Evolutionary conservation across 106 monocot genomes (phyloP), one percentile per base, ranked within the genome.

Genomic region (Iris macrosiphon): DNA sequence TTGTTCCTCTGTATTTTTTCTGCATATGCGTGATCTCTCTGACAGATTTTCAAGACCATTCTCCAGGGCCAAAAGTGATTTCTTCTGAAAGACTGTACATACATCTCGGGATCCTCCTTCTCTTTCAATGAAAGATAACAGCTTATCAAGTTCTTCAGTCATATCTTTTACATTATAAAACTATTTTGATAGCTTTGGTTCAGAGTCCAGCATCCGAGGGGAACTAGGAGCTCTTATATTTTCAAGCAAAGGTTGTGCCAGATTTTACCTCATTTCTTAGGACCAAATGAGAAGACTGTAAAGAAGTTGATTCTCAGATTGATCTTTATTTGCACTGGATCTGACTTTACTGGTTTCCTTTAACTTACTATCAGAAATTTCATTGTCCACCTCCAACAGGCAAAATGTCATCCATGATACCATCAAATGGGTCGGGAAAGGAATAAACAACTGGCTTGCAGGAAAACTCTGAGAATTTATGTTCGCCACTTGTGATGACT

Each of bases 131-230:
- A 37, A 64, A 40, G 64, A 66, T 47, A 96, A 49, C 28, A 96
- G 68, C 2, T 9, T 67, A 67, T 90, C 96, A 57, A 96, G 79
- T 60, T 96, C 89, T 13, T 86, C 71, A 15, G 56, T 42, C 76
- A 86, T 83, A 69, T 82, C 74, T 34, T 86, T 72, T 78, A 96
- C 95, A 67, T 67, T 82, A 59, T 90, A 85, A 53, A 89, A 90
- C 19, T 79, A 66, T 59, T 85, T 82, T 40, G 77, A 62, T 19
- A 80, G 23, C n/a, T 89, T 79, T 40, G 59, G 30, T 41, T 71
- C 76, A 67, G 92, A 71, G 18, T 67, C 63, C 37, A 66, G 40
- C 34, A 60, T 65, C 44, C 56, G 73, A 45, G 53, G 28, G 49
- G 46, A 49, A 52, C 64, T 81, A 44, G 38, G 40, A 29, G 23